These are phyloP conservation scores for cucumber (Cucumis sativus) DNA, from an alignment of 306 rosid genomes.

Conservation along the genomic window DNA sequence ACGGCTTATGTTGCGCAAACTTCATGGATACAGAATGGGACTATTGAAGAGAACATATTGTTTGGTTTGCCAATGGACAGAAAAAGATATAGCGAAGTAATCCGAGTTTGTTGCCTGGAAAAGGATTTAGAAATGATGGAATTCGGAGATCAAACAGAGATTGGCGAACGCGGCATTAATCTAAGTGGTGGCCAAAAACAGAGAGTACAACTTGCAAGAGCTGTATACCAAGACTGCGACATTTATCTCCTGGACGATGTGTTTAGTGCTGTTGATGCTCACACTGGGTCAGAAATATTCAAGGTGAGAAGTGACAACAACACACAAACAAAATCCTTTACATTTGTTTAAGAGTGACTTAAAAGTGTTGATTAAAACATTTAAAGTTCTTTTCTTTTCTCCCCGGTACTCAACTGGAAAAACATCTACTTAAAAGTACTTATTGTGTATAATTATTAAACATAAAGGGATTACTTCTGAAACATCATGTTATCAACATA, in stretches of 20 bases:
- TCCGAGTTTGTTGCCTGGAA: slow-evolving; percentile 79
- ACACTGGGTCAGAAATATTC: slow-evolving; percentile 87
- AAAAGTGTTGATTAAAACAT: no score
- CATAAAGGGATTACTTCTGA: background rate
- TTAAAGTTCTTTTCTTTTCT: no score
- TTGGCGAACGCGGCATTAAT: slow-evolving; percentile 97
- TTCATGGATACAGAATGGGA: slow-evolving; percentile 96
- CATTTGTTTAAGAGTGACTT: background rate
- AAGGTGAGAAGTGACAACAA: slow-evolving; percentile 33
- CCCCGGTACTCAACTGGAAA: no score
- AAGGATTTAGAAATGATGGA: slow-evolving; percentile 96
- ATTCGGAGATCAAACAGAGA: slow-evolving; percentile 85
- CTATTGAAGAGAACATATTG: slow-evolving; percentile 81
- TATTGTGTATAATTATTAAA: background rate
- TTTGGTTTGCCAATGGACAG: slow-evolving; percentile 72
- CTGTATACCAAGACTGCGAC: slow-evolving; percentile 81
- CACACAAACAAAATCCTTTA: background rate
- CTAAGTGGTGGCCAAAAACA: slow-evolving; percentile 97
- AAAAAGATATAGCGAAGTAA: slow-evolving; percentile 46
- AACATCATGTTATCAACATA: background rate
- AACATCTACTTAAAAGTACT: background rate
- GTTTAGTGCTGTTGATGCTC: slow-evolving; percentile 97
- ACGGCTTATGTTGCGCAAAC: slow-evolving; percentile 93
- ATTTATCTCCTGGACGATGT: slow-evolving; percentile 89
- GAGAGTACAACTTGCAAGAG: slow-evolving; percentile 88